A percentile compares a stretch with the other conserved stretches of the same genome.
Evolutionary conservation across 192 early-diverging fungal species (phyloP).

Genomic region (Coemansia sp.): DNA sequence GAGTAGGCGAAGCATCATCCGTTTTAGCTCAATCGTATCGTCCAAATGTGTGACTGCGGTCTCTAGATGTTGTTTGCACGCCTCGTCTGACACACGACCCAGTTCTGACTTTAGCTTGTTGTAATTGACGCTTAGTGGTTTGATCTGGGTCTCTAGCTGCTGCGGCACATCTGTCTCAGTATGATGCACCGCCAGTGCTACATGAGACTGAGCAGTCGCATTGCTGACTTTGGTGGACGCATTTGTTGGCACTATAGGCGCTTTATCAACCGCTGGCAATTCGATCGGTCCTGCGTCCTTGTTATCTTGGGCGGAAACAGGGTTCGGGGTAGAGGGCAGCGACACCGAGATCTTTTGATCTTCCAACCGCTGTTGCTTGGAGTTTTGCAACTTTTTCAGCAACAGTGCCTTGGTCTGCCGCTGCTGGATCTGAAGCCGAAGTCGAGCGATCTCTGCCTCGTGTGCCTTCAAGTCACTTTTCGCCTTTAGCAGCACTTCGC

Average conservation of each 20-base stretch:
- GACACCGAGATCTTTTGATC: neutral
- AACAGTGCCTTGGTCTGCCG: slow-evolving; percentile 26
- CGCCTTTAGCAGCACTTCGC: slow-evolving; percentile 17
- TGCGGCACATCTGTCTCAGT: neutral
- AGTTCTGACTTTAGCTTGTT: neutral
- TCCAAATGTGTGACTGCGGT: neutral
- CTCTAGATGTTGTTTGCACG: neutral
- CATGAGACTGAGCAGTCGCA: neutral
- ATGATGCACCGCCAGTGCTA: neutral
- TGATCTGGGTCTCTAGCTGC: neutral
- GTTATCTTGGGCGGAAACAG: neutral
- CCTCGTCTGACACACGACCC: neutral
- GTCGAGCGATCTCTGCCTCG: slow-evolving; percentile 36
- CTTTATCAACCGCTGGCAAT: neutral
- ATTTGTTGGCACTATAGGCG: neutral
- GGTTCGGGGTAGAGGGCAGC: neutral
- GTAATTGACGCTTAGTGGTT: slow-evolving; percentile 1
- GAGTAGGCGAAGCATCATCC: no score
- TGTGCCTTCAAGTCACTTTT: slow-evolving; percentile 24
- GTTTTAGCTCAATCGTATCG: slow-evolving; percentile 12
- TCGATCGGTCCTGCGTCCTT: neutral
- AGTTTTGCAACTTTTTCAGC: slow-evolving; percentile 22
- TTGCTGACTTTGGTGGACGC: neutral
- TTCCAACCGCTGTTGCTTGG: slow-evolving; percentile 4
- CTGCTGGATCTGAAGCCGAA: slow-evolving; percentile 37